Evolutionary conservation across 2,329 filamentous ascomycete genomes (phyloP), one percentile per base, ranked within the genome.

Genomic region (Alternaria hordeiaustralica): DNA sequence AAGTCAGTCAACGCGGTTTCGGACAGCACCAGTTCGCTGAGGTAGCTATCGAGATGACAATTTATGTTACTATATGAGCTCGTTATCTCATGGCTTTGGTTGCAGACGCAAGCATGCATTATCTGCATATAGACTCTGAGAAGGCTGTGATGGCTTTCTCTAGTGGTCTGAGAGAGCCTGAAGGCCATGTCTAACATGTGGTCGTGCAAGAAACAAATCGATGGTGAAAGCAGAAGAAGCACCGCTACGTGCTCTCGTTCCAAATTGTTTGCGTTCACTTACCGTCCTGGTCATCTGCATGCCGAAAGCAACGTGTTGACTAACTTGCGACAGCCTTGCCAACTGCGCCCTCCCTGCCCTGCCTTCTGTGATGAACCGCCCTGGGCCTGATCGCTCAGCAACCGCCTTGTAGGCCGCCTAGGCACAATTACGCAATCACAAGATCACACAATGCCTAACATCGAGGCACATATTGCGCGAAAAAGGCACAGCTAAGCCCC

Each of bases 401-500:
- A 45, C 43, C 44, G 30, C 45, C 50, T 60, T 44, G 49, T n/a
- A 28, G 57, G 30, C 33, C 33, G 44, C 50, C 50, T 21, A 60
- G 55, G 33, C 57, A 51, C 10, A 45, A 18, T 30, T 45, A 13
- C 25, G 56, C 30, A 15, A 49, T 23, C 33, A 44, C 20, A 21
- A 10, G 20, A 43, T 44, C 10, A n/a, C 26, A 46, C n/a, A 26
- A 23, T 47, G 23, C 45, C 51, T 46, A 8, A n/a, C 13, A 9
- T 46, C n/a, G 2, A 46, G 58, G 11, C 47, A 11, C 45, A 45
- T 23, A 23, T 43, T 47, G 44, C 49, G 30, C 43, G 55, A 46
- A n/a, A n/a, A 41, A 23, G 51, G 57, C 51, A 60, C 45, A 33
- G 57, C 60, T 45, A 28, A 60, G 58, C 50, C 56, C 50, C 44